Conservation (phyloP, 495 filamentous ascomycete species). For the Astrothelium subdiscretum region DNA sequence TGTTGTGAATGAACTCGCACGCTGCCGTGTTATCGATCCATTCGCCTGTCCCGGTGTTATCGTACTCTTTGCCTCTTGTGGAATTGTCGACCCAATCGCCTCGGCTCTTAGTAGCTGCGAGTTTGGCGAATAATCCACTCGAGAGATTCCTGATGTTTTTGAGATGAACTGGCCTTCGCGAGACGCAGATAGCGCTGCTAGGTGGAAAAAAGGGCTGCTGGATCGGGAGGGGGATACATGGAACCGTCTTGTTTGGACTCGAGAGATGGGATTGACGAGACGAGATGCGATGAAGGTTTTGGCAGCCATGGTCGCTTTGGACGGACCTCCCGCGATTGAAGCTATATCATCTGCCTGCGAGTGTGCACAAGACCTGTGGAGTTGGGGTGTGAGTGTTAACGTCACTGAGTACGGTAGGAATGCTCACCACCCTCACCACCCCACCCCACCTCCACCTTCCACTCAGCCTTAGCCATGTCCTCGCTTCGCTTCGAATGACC, state of each 20-base stretch:
- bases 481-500: too few relatives aligned
- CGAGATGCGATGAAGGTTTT: neutral
- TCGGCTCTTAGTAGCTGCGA: neutral
- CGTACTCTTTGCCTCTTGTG: neutral
- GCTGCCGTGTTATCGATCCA: neutral
- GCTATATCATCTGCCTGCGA: neutral
- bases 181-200: neutral
- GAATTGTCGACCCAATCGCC: neutral
- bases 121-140: neutral
- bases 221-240: neutral
- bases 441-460: neutral
- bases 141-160: neutral
- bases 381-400: neutral
- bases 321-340: neutral
- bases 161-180: conserved; percentile 1
- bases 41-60: neutral
- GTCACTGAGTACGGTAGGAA: neutral
- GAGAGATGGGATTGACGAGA: neutral
- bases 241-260: neutral
- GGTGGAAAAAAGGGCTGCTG: neutral
- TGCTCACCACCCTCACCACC: too few relatives aligned
- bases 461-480: neutral
- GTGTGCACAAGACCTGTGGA: too few relatives aligned
- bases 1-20: too few relatives aligned
- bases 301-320: neutral